A percentile compares a stretch with the other conserved stretches of the same genome.
These are phyloP conservation scores for Lactarius trivialis DNA, from an alignment of 768 basidiomycete genomes.

Conservation along the genomic window DNA sequence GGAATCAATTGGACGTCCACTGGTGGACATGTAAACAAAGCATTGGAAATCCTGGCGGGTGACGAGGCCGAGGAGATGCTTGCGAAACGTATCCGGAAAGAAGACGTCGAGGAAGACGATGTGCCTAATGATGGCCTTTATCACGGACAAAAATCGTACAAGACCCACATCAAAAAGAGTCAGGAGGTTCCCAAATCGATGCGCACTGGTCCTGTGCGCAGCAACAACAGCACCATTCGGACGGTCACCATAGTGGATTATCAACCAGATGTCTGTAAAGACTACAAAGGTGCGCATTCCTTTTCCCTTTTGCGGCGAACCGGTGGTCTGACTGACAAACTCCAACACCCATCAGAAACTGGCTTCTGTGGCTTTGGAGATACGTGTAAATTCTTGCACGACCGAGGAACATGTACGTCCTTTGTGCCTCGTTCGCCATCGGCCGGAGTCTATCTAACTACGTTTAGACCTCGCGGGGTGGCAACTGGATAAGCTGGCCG, in stretches of 20 bases:
- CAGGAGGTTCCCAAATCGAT: constrained; percentile 84
- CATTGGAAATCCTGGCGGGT: constrained; percentile 71
- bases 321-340: constrained; percentile 4
- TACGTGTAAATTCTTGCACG: constrained; percentile 98
- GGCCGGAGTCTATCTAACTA: constrained; percentile 1
- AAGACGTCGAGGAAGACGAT: constrained; percentile 52
- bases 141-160: constrained; percentile 76
- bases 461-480: constrained; percentile 86
- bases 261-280: constrained; percentile 98
- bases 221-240: constrained; percentile 68
- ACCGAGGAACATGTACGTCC: constrained; percentile 85
- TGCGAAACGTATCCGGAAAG: constrained; percentile 55
- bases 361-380: constrained; percentile 99
- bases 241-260: constrained; percentile 96
- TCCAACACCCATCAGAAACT: constrained; percentile 59
- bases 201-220: constrained; percentile 76
- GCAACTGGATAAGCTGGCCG: constrained; percentile 94
- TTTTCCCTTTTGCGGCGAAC: not conserved
- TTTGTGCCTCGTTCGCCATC: constrained; percentile 17
- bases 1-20: constrained; percentile 74
- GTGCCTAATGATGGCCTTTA: constrained; percentile 82
- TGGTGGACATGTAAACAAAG: constrained; percentile 68
- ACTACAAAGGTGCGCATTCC: constrained; percentile 82
- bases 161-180: constrained; percentile 71
- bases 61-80: constrained; percentile 76